Evolutionary conservation across 176 grass and related monocot genomes (phyloP).

Genomic region (Oryza meyeriana): DNA sequence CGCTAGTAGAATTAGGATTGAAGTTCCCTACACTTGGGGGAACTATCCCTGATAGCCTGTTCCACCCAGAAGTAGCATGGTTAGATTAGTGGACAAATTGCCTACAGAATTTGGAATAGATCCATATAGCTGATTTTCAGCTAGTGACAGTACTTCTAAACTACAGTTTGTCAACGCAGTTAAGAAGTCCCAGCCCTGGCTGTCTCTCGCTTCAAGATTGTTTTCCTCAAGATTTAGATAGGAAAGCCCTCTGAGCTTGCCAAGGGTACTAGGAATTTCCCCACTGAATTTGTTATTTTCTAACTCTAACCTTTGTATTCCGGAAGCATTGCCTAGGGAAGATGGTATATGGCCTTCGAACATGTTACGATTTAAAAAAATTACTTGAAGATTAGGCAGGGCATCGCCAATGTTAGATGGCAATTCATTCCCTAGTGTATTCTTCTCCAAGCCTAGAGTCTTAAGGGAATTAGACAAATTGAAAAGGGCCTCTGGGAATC

Average conservation of each 20-base stretch:
- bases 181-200: constrained; percentile 30
- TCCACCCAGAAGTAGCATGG: too few relatives aligned
- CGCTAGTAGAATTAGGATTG: constrained; percentile 9
- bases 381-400: too few relatives aligned
- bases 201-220: constrained; percentile 15
- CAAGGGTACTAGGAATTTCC: constrained; percentile 21
- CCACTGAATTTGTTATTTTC: constrained; percentile 29
- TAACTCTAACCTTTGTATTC: neutral
- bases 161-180: constrained; percentile 32
- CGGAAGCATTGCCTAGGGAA: neutral
- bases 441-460: too few relatives aligned
- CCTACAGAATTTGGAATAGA: constrained; percentile 22
- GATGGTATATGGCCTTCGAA: too few relatives aligned
- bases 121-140: constrained; percentile 31
- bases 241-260: constrained; percentile 21
- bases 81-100: too few relatives aligned
- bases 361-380: too few relatives aligned
- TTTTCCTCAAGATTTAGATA: neutral
- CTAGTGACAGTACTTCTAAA: neutral
- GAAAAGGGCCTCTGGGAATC: too few relatives aligned
- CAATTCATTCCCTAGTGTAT: too few relatives aligned
- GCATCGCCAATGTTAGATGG: too few relatives aligned
- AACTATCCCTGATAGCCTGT: too few relatives aligned
- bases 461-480: too few relatives aligned
- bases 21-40: constrained; percentile 37